Evolutionary conservation across 371 early-diverging fungal species (phyloP).

Genomic region (Saksenaea vasiformis): DNA sequence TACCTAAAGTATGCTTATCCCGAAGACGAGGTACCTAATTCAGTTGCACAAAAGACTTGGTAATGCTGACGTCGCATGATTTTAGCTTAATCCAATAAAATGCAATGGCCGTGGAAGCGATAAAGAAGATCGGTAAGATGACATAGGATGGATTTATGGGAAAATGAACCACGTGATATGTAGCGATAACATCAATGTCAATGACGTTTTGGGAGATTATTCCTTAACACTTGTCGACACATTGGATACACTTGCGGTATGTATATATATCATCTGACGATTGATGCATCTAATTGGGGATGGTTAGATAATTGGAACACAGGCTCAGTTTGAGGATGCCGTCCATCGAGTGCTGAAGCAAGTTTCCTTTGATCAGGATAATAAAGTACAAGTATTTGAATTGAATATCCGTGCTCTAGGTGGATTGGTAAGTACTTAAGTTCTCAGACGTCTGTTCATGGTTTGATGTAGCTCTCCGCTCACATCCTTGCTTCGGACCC

Average conservation of each 20-base stretch:
- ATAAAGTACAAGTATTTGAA: slow-evolving; percentile 94
- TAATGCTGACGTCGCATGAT: neutral
- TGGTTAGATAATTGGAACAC: slow-evolving; percentile 76
- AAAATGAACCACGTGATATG: slow-evolving; percentile 3
- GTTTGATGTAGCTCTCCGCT: slow-evolving; percentile 64
- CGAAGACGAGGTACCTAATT: slow-evolving; percentile 72
- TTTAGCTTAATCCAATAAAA: slow-evolving; percentile 76
- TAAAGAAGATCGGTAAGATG: slow-evolving; percentile 61
- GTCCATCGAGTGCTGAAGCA: slow-evolving; percentile 66
- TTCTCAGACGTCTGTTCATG: neutral
- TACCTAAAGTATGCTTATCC: slow-evolving; percentile 90
- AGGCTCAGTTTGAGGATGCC: slow-evolving; percentile 69
- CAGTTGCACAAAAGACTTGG: neutral
- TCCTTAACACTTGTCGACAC: slow-evolving; percentile 90
- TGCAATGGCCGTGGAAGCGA: slow-evolving; percentile 87
- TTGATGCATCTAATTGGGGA: neutral
- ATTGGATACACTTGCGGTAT: slow-evolving; percentile 83
- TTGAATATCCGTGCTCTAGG: slow-evolving; percentile 91
- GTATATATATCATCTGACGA: slow-evolving; percentile 7
- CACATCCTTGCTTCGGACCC: slow-evolving; percentile 84
- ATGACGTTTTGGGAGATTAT: slow-evolving; percentile 93
- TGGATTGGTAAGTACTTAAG: slow-evolving; percentile 61
- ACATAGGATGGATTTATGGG: neutral
- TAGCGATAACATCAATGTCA: slow-evolving; percentile 65
- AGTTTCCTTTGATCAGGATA: slow-evolving; percentile 80